Evolutionary conservation across 2,329 filamentous ascomycete genomes (phyloP).

Genomic region (Lachnellula occidentalis): DNA sequence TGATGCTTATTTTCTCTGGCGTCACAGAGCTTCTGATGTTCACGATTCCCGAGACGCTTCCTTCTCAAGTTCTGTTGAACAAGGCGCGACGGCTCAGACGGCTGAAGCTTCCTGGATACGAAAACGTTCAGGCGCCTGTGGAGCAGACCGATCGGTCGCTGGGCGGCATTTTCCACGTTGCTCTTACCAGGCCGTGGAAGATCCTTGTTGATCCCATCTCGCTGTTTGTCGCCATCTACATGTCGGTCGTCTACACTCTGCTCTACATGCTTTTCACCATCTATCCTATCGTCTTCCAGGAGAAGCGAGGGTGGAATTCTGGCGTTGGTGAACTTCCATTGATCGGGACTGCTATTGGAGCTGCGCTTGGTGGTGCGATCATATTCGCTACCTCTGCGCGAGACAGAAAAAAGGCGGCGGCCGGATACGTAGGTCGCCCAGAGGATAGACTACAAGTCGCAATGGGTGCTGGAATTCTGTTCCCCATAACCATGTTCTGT

Average conservation of each 20-base stretch:
- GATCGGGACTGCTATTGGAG: conserved; percentile 52
- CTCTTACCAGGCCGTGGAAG: conserved; percentile 83
- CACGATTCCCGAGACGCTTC: conserved; percentile 53
- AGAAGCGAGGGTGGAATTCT: conserved; percentile 39
- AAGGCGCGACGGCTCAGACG: conserved; percentile 48
- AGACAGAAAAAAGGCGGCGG: conserved; percentile 31
- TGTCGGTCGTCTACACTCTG: conserved; percentile 45
- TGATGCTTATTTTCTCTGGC: conserved; percentile 40
- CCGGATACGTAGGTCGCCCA: conserved; percentile 30
- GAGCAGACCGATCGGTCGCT: conserved; percentile 52
- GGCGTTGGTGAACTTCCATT: conserved; percentile 59
- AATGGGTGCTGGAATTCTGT: conserved; percentile 46
- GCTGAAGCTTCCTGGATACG: conserved; percentile 45
- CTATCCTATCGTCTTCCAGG: conserved; percentile 27
- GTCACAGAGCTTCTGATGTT: conserved; percentile 42
- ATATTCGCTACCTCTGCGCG: conserved; percentile 42
- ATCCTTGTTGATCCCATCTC: conserved; percentile 86
- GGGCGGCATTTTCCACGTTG: conserved; percentile 62
- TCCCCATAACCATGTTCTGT: conserved; percentile 47
- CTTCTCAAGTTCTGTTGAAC: conserved; percentile 45
- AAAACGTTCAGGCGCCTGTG: conserved; percentile 51
- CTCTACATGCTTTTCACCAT: conserved; percentile 30
- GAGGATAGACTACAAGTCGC: conserved; percentile 50
- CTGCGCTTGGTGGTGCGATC: conserved; percentile 32
- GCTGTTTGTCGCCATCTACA: conserved; percentile 75